Evolutionary conservation across 345 rosid genomes (phyloP), one percentile per base, ranked within the genome.

Genomic region (Capsella bursapastoris): DNA sequence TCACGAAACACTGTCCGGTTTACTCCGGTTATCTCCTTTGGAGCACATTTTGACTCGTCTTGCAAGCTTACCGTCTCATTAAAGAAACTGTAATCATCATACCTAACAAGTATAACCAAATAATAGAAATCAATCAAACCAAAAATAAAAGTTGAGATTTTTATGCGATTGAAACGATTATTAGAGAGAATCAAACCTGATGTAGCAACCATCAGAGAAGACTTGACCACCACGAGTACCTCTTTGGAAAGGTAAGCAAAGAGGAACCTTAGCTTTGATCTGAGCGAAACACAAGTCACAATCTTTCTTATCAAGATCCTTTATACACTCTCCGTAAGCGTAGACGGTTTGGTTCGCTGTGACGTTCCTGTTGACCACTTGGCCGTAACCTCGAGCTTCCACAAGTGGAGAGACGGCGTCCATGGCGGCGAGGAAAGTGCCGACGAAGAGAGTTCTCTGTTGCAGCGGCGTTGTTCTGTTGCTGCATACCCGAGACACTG

Each of bases 231-330:
- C 98, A 1, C 91, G 92, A 16, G 81, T 88, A 57, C 75, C 96
- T 60, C 0, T 22, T 66, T 90, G 96, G 74, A 83, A 93, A 18
- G 98, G 96, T 2, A 83, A 58, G 79, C 98, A 93, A 18, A 81
- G 72, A 32, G 88, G 71, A 78, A 93, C 81, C 83, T 84, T 84
- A 31, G 89, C 82, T 81, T 90, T 93, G 85, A 84, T 71, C 80
- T 83, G 92, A 55, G 98, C 97, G 66, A 89, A 79, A 35, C 97
- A 93, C 79, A 93, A 78, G 82, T 84, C 78, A 64, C 97, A 93
- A 56, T 90, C 98, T 29, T 63, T 77, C 70, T 29, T 79, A 41
- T 83, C 84, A 13, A 93, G 93, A 73, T 93, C 97, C 37, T 83
- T 81, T 82, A 89, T 85, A 72, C 98, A 93, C 89, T 90, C 90